phyloP scores from a whole-genome alignment of 176 grass and related monocot species.

The Zoysia japonica region DNA sequence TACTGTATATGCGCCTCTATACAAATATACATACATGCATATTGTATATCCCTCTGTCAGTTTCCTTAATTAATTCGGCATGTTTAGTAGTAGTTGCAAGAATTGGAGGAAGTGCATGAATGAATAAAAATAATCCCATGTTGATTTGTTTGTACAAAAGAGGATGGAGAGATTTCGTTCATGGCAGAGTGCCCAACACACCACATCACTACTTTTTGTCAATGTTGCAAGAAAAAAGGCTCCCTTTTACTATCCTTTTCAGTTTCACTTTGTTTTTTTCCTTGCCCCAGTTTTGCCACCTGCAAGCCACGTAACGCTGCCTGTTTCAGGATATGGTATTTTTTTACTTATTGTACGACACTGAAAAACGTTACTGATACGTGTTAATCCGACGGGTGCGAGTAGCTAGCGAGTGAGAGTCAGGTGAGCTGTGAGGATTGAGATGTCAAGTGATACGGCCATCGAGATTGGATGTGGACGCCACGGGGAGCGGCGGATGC shows the following conservation, averaged over 20 bases:
- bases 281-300: slow-evolving; percentile 2
- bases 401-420: too few species aligned
- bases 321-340: background rate
- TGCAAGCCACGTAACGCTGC: background rate
- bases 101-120: background rate
- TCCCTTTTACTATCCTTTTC: background rate
- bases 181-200: background rate
- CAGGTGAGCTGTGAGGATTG: background rate
- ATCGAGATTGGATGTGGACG: background rate
- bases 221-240: background rate
- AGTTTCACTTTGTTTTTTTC: background rate
- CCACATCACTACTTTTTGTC: background rate
- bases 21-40: background rate
- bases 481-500: background rate
- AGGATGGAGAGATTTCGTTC: background rate
- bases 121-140: slow-evolving; percentile 20
- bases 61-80: background rate
- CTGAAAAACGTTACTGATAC: slow-evolving; percentile 1
- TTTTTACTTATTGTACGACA: background rate
- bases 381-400: background rate
- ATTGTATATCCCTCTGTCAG: background rate
- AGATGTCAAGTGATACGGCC: background rate
- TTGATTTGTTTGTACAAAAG: slow-evolving; percentile 5
- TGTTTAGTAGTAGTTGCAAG: background rate
- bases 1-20: background rate